Conservation (phyloP, 2,329 filamentous ascomycete genomes). For the Xylaria digitata region DNA sequence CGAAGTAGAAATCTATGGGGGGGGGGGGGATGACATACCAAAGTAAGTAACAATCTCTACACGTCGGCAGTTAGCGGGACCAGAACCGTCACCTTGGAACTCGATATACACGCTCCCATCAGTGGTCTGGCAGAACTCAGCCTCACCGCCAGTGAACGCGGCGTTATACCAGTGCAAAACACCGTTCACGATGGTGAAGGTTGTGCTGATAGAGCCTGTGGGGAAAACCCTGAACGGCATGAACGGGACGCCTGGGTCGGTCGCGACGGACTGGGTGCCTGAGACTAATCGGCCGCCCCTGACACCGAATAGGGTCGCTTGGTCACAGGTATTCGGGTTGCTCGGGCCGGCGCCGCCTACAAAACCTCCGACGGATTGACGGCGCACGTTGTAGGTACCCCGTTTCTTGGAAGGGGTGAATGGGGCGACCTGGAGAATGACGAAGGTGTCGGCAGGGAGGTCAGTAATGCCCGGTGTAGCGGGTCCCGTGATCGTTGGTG, state of each 20-base stretch:
- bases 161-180: slow-evolving; percentile 47
- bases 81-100: slow-evolving; percentile 31
- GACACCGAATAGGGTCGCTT: slow-evolving; percentile 45
- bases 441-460: slow-evolving; percentile 23
- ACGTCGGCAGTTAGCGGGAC: slow-evolving; percentile 39
- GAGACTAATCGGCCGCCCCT: slow-evolving; percentile 38
- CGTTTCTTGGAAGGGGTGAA: slow-evolving; percentile 26
- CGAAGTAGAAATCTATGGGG: neutral
- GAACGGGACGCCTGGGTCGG: slow-evolving; percentile 37
- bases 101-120: slow-evolving; percentile 41
- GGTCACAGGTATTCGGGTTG: slow-evolving; percentile 41
- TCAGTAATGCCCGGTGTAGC: slow-evolving; percentile 36
- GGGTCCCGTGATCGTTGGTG: slow-evolving; percentile 22
- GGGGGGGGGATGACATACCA: slow-evolving; percentile 22
- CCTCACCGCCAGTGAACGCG: slow-evolving; percentile 42
- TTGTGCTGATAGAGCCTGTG: slow-evolving; percentile 28
- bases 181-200: slow-evolving; percentile 39
- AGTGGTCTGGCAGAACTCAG: slow-evolving; percentile 45
- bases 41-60: slow-evolving; percentile 36
- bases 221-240: slow-evolving; percentile 34
- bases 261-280: slow-evolving; percentile 39
- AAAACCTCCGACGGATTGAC: slow-evolving; percentile 38
- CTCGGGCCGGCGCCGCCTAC: slow-evolving; percentile 41
- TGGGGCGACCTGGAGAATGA: slow-evolving; percentile 41
- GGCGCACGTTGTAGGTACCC: slow-evolving; percentile 16